Percentiles rank a stretch among this genome's conserved stretches.
These are phyloP conservation scores for Solanum medicagineum DNA, from an alignment of 257 asterid genomes.

Conservation along the genomic window DNA sequence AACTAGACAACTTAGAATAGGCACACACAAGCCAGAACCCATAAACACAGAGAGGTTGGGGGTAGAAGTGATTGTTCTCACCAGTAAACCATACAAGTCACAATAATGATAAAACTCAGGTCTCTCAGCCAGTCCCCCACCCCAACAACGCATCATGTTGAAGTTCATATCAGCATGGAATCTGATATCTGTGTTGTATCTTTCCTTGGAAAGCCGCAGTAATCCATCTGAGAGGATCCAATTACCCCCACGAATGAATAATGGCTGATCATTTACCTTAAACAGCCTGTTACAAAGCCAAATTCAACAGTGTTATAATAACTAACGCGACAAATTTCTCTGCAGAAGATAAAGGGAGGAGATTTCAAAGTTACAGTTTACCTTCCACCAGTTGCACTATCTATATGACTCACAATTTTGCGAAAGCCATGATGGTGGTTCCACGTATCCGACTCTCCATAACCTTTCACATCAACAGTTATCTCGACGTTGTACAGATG, in stretches of 20 bases:
- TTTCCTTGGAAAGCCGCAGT: constrained; percentile 71
- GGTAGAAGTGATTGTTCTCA: constrained; percentile 6
- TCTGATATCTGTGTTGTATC: constrained; percentile 73
- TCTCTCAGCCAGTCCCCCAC: constrained; percentile 95
- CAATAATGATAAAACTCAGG: constrained; percentile 93
- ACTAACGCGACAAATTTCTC: background rate
- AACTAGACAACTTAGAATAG: background rate
- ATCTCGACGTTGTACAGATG: constrained; percentile 72
- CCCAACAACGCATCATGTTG: constrained; percentile 99
- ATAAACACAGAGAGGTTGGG: background rate
- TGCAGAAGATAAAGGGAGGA: background rate
- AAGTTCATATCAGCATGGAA: constrained; percentile 99
- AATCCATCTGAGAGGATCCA: constrained; percentile 98
- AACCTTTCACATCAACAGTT: constrained; percentile 53
- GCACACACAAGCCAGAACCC: background rate
- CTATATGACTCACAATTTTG: constrained; percentile 70
- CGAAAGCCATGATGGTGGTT: constrained; percentile 86
- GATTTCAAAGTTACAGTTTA: constrained; percentile 8
- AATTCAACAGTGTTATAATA: background rate
- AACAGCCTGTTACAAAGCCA: constrained; percentile 42
- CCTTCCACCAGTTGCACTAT: constrained; percentile 90
- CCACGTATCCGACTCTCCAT: constrained; percentile 87
- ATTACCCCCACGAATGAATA: constrained; percentile 96
- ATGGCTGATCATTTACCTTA: constrained; percentile 81
- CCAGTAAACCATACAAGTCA: constrained; percentile 88